Evolutionary conservation across 352 stramenopile genomes (phyloP).

Genomic region (Globisporangium orthogonon): DNA sequence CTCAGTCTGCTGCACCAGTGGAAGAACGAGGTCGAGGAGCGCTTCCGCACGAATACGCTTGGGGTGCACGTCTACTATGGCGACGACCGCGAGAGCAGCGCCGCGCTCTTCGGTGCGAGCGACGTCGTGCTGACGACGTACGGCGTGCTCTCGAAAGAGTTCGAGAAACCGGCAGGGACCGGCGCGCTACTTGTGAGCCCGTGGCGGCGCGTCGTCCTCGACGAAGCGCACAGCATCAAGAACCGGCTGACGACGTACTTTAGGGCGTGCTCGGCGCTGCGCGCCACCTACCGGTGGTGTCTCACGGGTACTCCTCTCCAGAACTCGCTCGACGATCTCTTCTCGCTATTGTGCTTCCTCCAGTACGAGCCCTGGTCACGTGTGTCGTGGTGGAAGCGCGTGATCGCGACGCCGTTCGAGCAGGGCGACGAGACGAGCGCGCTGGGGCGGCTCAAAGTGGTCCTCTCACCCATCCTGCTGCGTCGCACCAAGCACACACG

Average conservation of each 20-base stretch:
- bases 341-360: constrained; percentile 80
- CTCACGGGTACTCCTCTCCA: constrained; percentile 89
- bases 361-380: constrained; percentile 83
- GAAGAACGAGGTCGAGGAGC: constrained; percentile 77
- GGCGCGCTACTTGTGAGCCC: constrained; percentile 27
- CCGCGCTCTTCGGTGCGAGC: constrained; percentile 15
- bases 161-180: constrained; percentile 26
- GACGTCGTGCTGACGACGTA: constrained; percentile 86
- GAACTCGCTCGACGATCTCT: constrained; percentile 86
- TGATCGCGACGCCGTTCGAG: constrained; percentile 76
- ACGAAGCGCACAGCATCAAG: constrained; percentile 91
- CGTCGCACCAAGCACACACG: constrained; percentile 82
- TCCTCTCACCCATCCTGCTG: constrained; percentile 73
- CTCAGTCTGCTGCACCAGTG: constrained; percentile 87
- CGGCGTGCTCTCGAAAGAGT: constrained; percentile 68
- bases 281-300: constrained; percentile 76
- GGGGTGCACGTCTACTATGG: constrained; percentile 70
- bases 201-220: constrained; percentile 87
- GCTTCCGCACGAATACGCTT: constrained; percentile 45
- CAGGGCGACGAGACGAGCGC: constrained; percentile 52
- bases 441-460: constrained; percentile 52
- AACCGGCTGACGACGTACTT: constrained; percentile 77
- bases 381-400: constrained; percentile 75
- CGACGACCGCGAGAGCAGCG: constrained; percentile 33
- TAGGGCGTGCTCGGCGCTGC: constrained; percentile 44